Conservation (phyloP, 441 rosid genomes). For the Biscutella laevigata region DNA sequence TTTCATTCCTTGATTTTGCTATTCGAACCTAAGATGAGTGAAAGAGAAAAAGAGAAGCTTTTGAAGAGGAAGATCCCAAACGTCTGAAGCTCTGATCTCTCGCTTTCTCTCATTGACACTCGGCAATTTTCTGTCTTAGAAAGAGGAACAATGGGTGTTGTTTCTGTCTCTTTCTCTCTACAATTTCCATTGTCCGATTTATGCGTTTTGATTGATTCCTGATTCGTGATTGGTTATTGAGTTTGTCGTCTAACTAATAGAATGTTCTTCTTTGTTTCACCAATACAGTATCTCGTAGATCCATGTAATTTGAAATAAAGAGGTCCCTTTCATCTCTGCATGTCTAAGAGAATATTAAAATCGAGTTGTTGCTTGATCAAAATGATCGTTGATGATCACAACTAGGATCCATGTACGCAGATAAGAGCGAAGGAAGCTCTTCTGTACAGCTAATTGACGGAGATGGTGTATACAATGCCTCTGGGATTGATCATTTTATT, state of each 20-base stretch:
- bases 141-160: constrained; percentile 31
- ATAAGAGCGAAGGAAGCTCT: constrained; percentile 31
- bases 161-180: constrained; percentile 2
- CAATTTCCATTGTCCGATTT: neutral
- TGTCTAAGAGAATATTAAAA: neutral
- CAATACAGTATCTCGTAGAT: constrained; percentile 1
- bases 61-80: constrained; percentile 11
- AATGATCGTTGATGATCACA: neutral
- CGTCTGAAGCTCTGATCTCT: constrained; percentile 13
- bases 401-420: constrained; percentile 14
- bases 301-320: neutral
- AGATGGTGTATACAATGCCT: constrained; percentile 58
- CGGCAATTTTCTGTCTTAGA: neutral
- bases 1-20: neutral
- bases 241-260: neutral
- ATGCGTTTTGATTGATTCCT: constrained; percentile 8
- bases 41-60: constrained; percentile 6
- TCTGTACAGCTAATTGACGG: constrained; percentile 93
- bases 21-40: neutral
- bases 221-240: neutral
- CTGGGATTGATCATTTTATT: constrained; percentile 56
- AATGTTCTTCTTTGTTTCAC: neutral
- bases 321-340: neutral
- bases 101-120: neutral
- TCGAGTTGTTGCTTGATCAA: neutral